phyloP scores from a whole-genome alignment of 495 filamentous ascomycete species.

The Penicillium lividum region DNA sequence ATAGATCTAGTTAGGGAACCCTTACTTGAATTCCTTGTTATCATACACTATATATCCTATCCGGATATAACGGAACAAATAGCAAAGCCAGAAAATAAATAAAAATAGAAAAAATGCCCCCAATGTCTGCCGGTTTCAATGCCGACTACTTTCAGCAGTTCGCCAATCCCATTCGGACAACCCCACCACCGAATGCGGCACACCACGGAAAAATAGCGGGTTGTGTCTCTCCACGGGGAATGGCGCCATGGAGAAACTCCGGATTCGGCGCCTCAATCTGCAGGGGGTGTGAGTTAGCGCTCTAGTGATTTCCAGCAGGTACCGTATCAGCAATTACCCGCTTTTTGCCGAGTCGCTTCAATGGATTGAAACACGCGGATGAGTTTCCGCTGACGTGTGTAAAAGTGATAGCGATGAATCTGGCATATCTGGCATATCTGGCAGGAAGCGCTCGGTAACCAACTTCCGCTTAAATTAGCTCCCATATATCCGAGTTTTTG shows the following conservation, averaged over 20 bases:
- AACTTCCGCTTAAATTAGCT: background rate
- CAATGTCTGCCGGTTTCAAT: background rate
- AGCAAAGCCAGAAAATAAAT: background rate
- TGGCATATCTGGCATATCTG: no score
- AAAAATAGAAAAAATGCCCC: background rate
- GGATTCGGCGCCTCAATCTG: slow-evolving; percentile 22
- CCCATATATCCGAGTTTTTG: background rate
- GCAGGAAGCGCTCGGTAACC: background rate
- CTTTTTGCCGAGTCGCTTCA: slow-evolving; percentile 23
- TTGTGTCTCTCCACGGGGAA: slow-evolving; percentile 14
- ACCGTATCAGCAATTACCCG: slow-evolving; percentile 23
- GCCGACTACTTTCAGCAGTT: background rate
- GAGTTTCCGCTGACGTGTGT: background rate
- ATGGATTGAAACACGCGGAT: no score
- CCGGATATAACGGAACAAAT: slow-evolving; percentile 1
- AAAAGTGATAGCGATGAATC: no score
- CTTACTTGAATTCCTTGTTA: background rate
- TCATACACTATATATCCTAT: background rate
- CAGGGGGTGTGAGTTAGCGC: slow-evolving; percentile 4
- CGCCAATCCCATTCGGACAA: background rate
- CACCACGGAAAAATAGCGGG: slow-evolving; percentile 4
- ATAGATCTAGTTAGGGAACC: background rate
- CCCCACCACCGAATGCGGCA: slow-evolving; percentile 4
- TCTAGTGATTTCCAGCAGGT: slow-evolving; percentile 17
- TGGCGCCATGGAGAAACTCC: slow-evolving; percentile 23